Conservation (phyloP, 305 asterid genomes). For the Solanum hybrid region DNA sequence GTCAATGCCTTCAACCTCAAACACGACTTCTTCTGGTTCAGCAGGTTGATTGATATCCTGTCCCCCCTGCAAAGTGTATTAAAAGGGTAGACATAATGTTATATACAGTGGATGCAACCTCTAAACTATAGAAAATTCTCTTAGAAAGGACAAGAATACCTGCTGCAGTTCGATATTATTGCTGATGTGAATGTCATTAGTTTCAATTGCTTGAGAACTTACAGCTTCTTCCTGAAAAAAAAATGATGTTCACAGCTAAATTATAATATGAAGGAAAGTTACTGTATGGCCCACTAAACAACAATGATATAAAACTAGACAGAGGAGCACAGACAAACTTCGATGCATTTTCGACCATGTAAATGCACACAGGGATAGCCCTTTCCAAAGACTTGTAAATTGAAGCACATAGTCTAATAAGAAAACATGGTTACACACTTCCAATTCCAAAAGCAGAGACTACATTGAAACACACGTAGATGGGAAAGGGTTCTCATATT, state of each 20-base stretch:
- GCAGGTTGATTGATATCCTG: conserved; percentile 28
- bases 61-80: conserved; percentile 27
- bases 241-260: background rate
- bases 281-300: background rate
- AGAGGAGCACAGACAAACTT: background rate
- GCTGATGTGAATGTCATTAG: conserved; percentile 24
- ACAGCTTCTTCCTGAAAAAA: conserved; percentile 36
- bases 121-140: background rate
- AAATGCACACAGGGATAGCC: background rate
- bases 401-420: background rate
- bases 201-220: conserved; percentile 25
- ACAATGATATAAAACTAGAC: background rate
- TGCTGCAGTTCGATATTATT: conserved; percentile 26
- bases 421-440: background rate
- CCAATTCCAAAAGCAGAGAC: background rate
- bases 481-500: background rate
- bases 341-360: background rate
- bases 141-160: conserved; percentile 17
- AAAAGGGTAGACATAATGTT: background rate
- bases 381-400: background rate
- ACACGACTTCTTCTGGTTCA: conserved; percentile 23
- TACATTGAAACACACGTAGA: background rate
- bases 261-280: background rate
- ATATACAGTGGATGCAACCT: background rate
- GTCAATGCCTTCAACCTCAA: conserved; percentile 20